Percentiles rank a stretch among this genome's conserved stretches.
These are phyloP conservation scores for Coemansia sp. DNA, from an alignment of 192 early-diverging fungal genomes.

Conservation along the genomic window DNA sequence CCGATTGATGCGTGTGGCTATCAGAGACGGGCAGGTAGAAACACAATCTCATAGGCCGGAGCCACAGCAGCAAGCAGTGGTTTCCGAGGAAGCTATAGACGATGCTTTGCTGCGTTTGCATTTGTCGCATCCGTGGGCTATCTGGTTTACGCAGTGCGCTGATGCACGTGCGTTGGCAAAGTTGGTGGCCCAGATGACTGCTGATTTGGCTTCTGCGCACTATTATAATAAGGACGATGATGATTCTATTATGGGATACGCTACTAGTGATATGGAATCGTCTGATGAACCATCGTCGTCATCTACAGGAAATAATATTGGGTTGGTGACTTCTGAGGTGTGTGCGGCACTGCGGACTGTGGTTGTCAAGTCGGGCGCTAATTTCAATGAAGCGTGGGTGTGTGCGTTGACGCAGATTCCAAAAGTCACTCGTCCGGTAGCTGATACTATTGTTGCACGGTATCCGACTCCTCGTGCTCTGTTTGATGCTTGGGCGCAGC, in stretches of 20 bases:
- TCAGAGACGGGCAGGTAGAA: conserved; percentile 8
- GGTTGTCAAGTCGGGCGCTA: conserved; percentile 26
- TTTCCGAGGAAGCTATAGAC: neutral
- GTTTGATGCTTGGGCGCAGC: conserved; percentile 27
- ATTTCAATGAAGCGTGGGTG: conserved; percentile 38
- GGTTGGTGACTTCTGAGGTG: conserved; percentile 26
- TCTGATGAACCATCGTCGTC: too few relatives aligned
- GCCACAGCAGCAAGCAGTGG: neutral
- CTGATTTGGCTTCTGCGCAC: conserved; percentile 30
- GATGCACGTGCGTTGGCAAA: conserved; percentile 23
- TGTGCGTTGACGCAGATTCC: conserved; percentile 43
- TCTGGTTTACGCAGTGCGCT: conserved; percentile 39
- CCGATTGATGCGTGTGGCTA: conserved; percentile 28
- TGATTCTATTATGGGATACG: neutral
- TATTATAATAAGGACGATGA: neutral
- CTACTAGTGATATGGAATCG: neutral
- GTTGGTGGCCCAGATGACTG: conserved; percentile 34
- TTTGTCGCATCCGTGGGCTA: conserved; percentile 28
- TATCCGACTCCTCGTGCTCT: conserved; percentile 37
- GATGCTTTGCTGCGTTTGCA: conserved; percentile 28
- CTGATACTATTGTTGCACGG: conserved; percentile 24
- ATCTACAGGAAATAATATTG: neutral
- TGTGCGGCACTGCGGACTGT: conserved; percentile 13
- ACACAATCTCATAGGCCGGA: neutral
- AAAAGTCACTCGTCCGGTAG: conserved; percentile 35